phyloP scores from a whole-genome alignment of 306 rosid genomes.

The Sindora glabra region DNA sequence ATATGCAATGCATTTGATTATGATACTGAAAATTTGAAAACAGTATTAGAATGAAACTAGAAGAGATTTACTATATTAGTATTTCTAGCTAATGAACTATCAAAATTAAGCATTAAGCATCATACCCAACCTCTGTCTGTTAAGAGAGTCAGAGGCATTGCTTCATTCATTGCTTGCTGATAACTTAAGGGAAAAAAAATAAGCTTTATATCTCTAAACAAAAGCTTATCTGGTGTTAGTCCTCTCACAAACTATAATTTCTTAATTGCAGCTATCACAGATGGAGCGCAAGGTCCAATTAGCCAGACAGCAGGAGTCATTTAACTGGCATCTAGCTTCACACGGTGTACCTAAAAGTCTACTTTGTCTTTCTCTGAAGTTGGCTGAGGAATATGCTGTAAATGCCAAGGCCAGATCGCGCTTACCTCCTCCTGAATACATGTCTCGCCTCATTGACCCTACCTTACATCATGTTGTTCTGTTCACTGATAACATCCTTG shows the following conservation, averaged over 20 bases:
- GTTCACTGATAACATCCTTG: slow-evolving; percentile 78
- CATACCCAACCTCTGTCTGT: neutral
- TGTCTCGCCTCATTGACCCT: slow-evolving; percentile 67
- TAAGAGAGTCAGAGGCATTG: neutral
- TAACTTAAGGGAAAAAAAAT: no score
- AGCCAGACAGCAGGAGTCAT: slow-evolving; percentile 63
- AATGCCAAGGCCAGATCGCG: slow-evolving; percentile 75
- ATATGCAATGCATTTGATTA: neutral
- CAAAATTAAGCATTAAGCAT: no score
- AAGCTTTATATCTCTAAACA: neutral
- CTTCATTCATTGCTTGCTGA: neutral
- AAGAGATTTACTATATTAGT: no score
- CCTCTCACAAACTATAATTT: slow-evolving; percentile 11
- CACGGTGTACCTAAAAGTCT: slow-evolving; percentile 77
- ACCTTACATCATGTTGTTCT: slow-evolving; percentile 63
- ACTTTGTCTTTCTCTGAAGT: slow-evolving; percentile 73
- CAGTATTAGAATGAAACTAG: no score
- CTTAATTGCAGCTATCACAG: slow-evolving; percentile 47
- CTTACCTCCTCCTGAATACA: slow-evolving; percentile 72
- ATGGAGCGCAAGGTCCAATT: slow-evolving; percentile 76
- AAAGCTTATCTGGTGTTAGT: neutral
- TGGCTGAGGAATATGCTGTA: slow-evolving; percentile 84
- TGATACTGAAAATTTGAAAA: no score
- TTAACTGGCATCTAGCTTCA: slow-evolving; percentile 89
- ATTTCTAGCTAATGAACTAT: no score